Base-by-base conservation (phyloP, 1,284 basidiomycete genomes). In the Neolentinus lepideus region DNA sequence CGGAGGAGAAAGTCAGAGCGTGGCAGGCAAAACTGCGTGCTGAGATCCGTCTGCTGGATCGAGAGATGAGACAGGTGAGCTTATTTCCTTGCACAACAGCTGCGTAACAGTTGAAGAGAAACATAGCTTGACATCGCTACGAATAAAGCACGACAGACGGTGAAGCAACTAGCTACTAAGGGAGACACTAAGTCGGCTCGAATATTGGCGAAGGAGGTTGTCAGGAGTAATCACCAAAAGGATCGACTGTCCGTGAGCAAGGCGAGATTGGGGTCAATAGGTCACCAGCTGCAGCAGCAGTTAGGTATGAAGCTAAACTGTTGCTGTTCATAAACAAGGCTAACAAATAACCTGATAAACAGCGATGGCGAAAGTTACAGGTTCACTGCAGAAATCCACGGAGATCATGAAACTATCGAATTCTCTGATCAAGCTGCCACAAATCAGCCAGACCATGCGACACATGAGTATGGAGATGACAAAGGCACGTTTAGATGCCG, bases 401-500 rank as follows among this genome's bases (percentile, higher is more conserved):
- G 96, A 99, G 72, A 98, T 99, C 60, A 99, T 99, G 96, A 99
- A 92, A 74, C 79, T 95, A 31, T 96, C 95, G 2, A 99, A 98
- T 71, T 77, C 88, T 51, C 81, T 99, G 48, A 78, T 99, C 64
- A 94, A 88, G 67, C 77, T 99, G 33, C 97, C 97, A 16, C 92
- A 99, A 69, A 84, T 99, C 54, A 91, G 86, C 68, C 88, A 86
- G 61, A 82, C 85, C 0, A 99, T 99, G 97, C 83, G 94, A 27
- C 90, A 98, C 66, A 96, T 99, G 94, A 92, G 89, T 64, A 92
- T 94, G 84, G 96, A 99, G 71, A 98, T 99, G 94, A 98, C 92
- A 61, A 98, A 98, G 83, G 93, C 90, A 58, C 22, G 69, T 9
- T 35, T n/a, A 43, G 6, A 43, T 4, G 38, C 38, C n/a, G 8